These are phyloP conservation scores for Melaleuca alternifolia DNA, from an alignment of 345 rosid species.

Conservation along the genomic window DNA sequence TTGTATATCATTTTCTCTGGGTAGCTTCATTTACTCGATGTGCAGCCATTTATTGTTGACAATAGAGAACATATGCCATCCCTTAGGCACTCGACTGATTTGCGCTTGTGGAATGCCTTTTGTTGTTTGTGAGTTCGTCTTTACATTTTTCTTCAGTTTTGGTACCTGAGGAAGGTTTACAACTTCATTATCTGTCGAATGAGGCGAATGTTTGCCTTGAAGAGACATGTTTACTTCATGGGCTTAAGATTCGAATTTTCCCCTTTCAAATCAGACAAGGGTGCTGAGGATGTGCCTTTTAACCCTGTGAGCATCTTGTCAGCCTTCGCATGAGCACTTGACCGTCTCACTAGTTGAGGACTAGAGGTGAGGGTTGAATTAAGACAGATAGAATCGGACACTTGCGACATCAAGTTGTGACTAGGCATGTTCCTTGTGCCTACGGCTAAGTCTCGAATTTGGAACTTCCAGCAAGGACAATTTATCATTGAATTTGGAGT, in stretches of 20 bases:
- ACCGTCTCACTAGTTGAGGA: neutral
- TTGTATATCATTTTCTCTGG: neutral
- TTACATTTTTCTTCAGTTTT: neutral
- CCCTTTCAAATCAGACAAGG: neutral
- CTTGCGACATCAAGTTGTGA: neutral
- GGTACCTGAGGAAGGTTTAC: neutral
- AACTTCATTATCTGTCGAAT: neutral
- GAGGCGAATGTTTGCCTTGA: neutral
- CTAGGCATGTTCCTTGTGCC: neutral
- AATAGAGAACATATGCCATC: neutral
- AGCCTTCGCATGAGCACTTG: neutral
- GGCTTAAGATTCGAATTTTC: neutral
- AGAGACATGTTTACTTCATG: neutral
- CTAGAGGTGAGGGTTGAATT: neutral
- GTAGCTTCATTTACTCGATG: neutral
- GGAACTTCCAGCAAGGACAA: neutral
- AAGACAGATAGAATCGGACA: neutral
- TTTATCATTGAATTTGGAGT: neutral
- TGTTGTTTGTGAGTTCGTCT: neutral
- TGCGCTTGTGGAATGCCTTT: neutral
- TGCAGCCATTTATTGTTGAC: neutral
- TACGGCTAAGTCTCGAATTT: neutral
- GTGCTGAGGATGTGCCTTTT: neutral
- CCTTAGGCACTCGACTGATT: neutral
- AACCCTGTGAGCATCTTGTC: neutral